Percentiles rank a stretch among this genome's conserved stretches.
Conservation (phyloP, 768 basidiomycete genomes). For the Lactifluus volemus region DNA sequence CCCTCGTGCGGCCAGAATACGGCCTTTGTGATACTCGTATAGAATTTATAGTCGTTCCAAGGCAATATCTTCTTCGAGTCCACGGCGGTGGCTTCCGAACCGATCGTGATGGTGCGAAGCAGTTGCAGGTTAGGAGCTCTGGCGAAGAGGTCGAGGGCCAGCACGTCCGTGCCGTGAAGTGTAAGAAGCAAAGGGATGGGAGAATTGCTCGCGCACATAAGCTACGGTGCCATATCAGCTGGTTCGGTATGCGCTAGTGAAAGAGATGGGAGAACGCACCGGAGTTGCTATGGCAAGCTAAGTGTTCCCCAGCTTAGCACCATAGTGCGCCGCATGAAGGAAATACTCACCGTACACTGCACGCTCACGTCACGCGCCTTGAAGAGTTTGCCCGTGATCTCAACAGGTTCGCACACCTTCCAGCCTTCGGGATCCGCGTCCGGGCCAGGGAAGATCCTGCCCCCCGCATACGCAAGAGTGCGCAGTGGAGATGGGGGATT, state of each 20-base stretch:
- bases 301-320: neutral
- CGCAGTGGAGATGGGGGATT: conserved; percentile 31
- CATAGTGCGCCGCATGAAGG: neutral
- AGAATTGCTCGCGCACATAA: conserved; percentile 43
- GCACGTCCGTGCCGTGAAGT: conserved; percentile 35
- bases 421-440: conserved; percentile 35
- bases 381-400: conserved; percentile 30
- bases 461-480: conserved; percentile 30
- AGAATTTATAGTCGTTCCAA: conserved; percentile 39
- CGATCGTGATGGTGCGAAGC: conserved; percentile 39
- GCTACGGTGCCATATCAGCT: conserved; percentile 25
- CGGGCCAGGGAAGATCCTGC: conserved; percentile 29
- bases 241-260: neutral
- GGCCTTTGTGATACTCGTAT: conserved; percentile 32
- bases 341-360: conserved; percentile 27
- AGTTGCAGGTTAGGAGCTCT: conserved; percentile 35
- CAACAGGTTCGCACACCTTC: conserved; percentile 28
- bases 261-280: conserved; percentile 23
- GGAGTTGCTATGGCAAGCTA: conserved; percentile 46
- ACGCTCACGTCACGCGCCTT: conserved; percentile 25
- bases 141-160: conserved; percentile 43
- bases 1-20: conserved; percentile 42
- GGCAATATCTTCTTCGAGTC: conserved; percentile 19
- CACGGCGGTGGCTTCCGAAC: conserved; percentile 19
- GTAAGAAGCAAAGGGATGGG: conserved; percentile 44